phyloP scores from a whole-genome alignment of 2,329 filamentous ascomycete genomes.

The Pseudogymnoascus sp. region DNA sequence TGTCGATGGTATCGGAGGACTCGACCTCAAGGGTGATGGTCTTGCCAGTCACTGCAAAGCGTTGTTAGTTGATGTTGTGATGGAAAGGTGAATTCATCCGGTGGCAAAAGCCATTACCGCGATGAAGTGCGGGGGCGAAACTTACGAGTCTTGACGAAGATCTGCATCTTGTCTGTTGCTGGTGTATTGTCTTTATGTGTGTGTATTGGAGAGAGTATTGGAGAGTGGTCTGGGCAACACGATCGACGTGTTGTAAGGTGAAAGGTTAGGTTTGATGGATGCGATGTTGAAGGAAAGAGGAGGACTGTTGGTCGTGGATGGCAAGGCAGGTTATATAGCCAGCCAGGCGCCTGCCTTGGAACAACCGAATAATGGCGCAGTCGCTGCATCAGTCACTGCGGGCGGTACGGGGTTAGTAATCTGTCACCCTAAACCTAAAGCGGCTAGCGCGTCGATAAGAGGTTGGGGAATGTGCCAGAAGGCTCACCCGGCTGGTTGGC shows the following conservation, averaged over 20 bases:
- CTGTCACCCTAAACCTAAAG: neutral
- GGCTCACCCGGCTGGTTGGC: neutral
- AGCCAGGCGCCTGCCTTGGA: constrained; percentile 10
- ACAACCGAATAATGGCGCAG: constrained; percentile 5
- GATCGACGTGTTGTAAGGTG: neutral
- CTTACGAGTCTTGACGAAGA: constrained; percentile 95
- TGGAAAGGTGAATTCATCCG: constrained; percentile 42
- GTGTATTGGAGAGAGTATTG: constrained; percentile 9
- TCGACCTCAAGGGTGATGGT: constrained; percentile 90
- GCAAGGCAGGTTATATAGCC: constrained; percentile 13
- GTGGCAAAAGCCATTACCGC: constrained; percentile 10
- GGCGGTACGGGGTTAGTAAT: neutral
- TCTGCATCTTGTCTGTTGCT: constrained; percentile 62
- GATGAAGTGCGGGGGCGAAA: constrained; percentile 35
- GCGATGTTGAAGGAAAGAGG: constrained; percentile 11
- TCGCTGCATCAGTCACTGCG: neutral
- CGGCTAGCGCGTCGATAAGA: neutral
- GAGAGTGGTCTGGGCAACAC: constrained; percentile 13
- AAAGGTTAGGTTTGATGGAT: neutral
- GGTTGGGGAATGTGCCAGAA: constrained; percentile 2
- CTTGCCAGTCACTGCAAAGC: constrained; percentile 72
- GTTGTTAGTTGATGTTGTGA: constrained; percentile 63
- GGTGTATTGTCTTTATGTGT: constrained; percentile 8
- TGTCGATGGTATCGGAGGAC: constrained; percentile 86
- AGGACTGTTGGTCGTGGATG: constrained; percentile 9